Evolutionary conservation across 257 asterid genomes (phyloP), one percentile per base, ranked within the genome.

Genomic region (Rauvolfia tetraphylla): DNA sequence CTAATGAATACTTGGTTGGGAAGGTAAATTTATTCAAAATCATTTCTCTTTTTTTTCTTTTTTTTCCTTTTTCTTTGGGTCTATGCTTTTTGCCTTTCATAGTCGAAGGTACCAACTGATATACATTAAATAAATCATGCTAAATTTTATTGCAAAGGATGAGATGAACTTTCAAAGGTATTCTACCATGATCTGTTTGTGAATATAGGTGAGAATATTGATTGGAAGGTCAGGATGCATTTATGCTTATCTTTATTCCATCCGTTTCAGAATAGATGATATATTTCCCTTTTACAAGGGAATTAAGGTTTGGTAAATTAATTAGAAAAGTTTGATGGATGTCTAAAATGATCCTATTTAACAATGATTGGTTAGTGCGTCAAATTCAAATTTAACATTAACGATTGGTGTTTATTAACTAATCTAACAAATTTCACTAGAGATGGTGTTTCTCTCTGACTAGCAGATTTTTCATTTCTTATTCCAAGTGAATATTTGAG

Each of bases 1-100:
- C 87, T 0, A 89, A 87, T 62, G 93, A 89, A 62, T 68, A 54
- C 81, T 42, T 88, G 85, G 75, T 86, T 7, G 88, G 89, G 39
- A 83, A 86, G 88, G 93, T 85, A 80, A 77, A 17, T 27, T 31
- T 34, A 20, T 49, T 38, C n/a, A 36, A 66, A 33, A 36, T 66
- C 48, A 20, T 8, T 23, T 10, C 13, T 42, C 27, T 36, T 66
- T 66, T 53, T 3, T 5, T 65, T 8, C 17, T 36, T 13, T 36
- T 36, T 66, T 66, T 53, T 3, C 1, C 33, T 8, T 33, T 36
- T 13, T 36, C 2, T 46, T 3, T 6, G 3, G 8, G 70, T 33
- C 6, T 65, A 15, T 66, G 49, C 12, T 66, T 66, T 66, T 49
- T 36, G 71, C 49, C 59, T 53, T 18, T 53, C 8, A 53, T 6